Base-by-base conservation (phyloP, 73 alveolate species). In the Effrenium voratum region DNA sequence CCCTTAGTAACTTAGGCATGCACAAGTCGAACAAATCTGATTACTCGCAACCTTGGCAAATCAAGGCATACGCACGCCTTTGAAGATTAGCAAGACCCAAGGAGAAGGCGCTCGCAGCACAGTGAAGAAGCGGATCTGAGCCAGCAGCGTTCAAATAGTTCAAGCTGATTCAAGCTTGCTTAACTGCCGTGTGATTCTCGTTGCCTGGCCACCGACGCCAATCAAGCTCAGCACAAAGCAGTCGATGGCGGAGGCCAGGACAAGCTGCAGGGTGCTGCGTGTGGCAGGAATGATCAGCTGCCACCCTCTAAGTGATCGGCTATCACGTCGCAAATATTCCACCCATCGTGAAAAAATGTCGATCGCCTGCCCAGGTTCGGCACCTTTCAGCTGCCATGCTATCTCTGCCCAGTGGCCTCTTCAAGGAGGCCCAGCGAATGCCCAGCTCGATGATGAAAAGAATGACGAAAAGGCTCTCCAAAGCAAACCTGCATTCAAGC, bases 41-140 rank as follows among this genome's bases (percentile, higher is more conserved):
- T 90, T 47, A 90, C 96, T 32, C 96, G 72, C 87, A 90, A 16
- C 81, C 96, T 90, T n/a, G 46, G 70, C 43, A 40, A 34, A 41
- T 10, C 10, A 43, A 4, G 46, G 24, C 30, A 41, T 22, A 5
- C 59, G 43, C 10, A 3, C 10, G 40, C 59, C 10, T 5, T 6
- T n/a, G 15, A 75, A 75, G 3, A 75, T 12, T 41, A 41, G 36
- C 5, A 49, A 81, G 91, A 28, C 47, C 32, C 47, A 43, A 52
- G 87, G 40, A 6, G 30, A 55, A 76, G 87, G 38, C 96, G 96
- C 96, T 1, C 96, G 96, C 6, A 90, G 75, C 76, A 90, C 96
- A 4, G 96, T 90, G 86, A 90, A 90, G 96, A 90, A 90, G 73
- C 96, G 96, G 59, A 90, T 90, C 96, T 90, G 96, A 68, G 41